A percentile compares a stretch with the other conserved stretches of the same genome.
These are phyloP conservation scores for Protea cynaroides DNA, from an alignment of 164 flowering plant species.

Conservation along the genomic window DNA sequence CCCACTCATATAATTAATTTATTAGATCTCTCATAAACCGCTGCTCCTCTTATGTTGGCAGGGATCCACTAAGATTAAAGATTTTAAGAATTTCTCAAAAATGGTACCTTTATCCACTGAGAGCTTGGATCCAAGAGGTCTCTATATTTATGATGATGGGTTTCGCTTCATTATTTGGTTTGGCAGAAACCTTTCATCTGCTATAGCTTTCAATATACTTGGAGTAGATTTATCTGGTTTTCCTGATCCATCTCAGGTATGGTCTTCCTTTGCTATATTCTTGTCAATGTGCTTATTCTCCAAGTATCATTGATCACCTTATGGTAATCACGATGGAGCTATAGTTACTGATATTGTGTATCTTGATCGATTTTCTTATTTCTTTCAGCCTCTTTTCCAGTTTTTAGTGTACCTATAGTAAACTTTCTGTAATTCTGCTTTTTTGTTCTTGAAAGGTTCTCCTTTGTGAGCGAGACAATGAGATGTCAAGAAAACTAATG, in stretches of 20 bases:
- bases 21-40: neutral
- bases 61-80: slow-evolving; percentile 42
- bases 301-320: too few relatives aligned
- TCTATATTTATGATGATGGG: slow-evolving; percentile 88
- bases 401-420: too few relatives aligned
- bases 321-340: too few relatives aligned
- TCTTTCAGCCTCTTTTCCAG: too few relatives aligned
- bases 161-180: slow-evolving; percentile 86
- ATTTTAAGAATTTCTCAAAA: slow-evolving; percentile 27
- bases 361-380: too few relatives aligned
- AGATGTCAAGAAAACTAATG: slow-evolving; percentile 63
- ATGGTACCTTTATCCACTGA: slow-evolving; percentile 58
- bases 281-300: too few relatives aligned
- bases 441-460: slow-evolving; percentile 35
- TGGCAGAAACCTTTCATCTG: slow-evolving; percentile 81
- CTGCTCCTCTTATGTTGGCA: slow-evolving; percentile 21
- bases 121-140: slow-evolving; percentile 81
- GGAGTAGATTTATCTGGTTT: slow-evolving; percentile 56
- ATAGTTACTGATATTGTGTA: too few relatives aligned
- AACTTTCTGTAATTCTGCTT: neutral
- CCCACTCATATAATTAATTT: neutral
- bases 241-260: slow-evolving; percentile 67
- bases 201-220: slow-evolving; percentile 51
- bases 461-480: slow-evolving; percentile 52
- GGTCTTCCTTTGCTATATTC: slow-evolving; percentile 1